phyloP scores from a whole-genome alignment of 495 filamentous ascomycete species.

The Thozetella sp. region DNA sequence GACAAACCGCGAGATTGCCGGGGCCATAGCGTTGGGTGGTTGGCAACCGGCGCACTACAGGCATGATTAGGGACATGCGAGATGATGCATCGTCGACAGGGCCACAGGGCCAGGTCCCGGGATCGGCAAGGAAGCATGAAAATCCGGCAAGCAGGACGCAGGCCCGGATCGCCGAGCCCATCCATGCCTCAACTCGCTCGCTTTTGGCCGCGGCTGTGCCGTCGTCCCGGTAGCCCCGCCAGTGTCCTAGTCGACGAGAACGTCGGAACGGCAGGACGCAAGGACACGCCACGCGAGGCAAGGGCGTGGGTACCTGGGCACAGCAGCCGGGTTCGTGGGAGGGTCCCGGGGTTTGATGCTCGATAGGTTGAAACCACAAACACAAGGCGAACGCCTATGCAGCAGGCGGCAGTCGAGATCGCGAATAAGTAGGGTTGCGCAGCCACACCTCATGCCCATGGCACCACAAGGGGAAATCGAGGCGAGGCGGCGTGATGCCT shows the following conservation, averaged over 20 bases:
- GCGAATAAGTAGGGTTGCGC: not conserved
- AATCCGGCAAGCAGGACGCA: not conserved
- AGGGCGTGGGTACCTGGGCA: too few relatives aligned
- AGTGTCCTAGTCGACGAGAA: not conserved
- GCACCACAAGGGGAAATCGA: too few relatives aligned
- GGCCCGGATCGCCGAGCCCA: not conserved
- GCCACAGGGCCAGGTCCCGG: not conserved
- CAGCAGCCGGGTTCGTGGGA: not conserved
- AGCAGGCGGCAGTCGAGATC: not conserved
- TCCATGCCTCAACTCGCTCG: not conserved
- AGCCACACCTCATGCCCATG: too few relatives aligned
- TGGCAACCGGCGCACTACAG: not conserved
- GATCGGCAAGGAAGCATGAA: conserved; percentile 1
- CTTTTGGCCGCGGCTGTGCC: not conserved
- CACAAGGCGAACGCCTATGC: not conserved
- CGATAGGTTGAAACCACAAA: not conserved
- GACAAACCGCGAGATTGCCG: conserved; percentile 9
- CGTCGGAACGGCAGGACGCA: too few relatives aligned
- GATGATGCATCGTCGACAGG: not conserved
- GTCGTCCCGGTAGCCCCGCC: too few relatives aligned
- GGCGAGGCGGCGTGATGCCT: too few relatives aligned
- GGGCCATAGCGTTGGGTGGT: not conserved
- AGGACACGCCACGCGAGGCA: too few relatives aligned
- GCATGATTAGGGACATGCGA: not conserved
- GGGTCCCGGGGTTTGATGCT: not conserved